Evolutionary conservation across 1,284 basidiomycete genomes (phyloP), one percentile per base, ranked within the genome.

Genomic region (Rhizopogon parksii): DNA sequence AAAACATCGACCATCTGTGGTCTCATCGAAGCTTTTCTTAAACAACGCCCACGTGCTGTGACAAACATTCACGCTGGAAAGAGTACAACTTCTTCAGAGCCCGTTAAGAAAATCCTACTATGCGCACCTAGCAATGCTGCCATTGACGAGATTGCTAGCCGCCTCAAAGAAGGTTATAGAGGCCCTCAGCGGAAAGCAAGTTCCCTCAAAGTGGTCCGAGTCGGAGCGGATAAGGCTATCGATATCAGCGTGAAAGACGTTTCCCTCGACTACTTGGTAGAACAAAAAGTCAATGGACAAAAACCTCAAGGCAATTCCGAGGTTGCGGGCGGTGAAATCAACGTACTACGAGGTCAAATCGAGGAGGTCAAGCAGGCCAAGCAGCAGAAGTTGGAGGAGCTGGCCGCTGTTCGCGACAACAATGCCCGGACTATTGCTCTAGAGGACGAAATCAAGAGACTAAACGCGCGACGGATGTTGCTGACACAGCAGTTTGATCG

Each of bases 121-220:
- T 99, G 96, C 64, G 96, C 96, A 0, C 96, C 96, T 1, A 95
- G 91, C 74, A 99, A 99, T 67, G 96, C 96, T 12, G 96, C 96
- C 37, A 95, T 99, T 47, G 95, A 99, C 65, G 96, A 99, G 71
- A 86, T 99, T 24, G 91, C 92, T 5, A 82, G 83, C 61, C 86
- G 96, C 50, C 71, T 98, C 37, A 90, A 89, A 65, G 83, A 90
- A 35, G 86, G 89, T 4, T 80, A 88, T 34, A 77, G 82, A 34
- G 76, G 79, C 17, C 67, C 80, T 8, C 73, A 80, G 24, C 83
- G 81, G 45, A 72, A 73, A 48, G 70, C 76, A 6, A 69, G 80
- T 17, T 64, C 74, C 14, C 81, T 88, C 24, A 94, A 87, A 51
- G 85, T 99, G 4, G 94, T 99, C 17, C 86, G 96, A 32, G 80